Percentiles rank a stretch among this genome's conserved stretches.
phyloP scores from a whole-genome alignment of 2,329 filamentous ascomycete species.

The Pyricularia sp. region DNA sequence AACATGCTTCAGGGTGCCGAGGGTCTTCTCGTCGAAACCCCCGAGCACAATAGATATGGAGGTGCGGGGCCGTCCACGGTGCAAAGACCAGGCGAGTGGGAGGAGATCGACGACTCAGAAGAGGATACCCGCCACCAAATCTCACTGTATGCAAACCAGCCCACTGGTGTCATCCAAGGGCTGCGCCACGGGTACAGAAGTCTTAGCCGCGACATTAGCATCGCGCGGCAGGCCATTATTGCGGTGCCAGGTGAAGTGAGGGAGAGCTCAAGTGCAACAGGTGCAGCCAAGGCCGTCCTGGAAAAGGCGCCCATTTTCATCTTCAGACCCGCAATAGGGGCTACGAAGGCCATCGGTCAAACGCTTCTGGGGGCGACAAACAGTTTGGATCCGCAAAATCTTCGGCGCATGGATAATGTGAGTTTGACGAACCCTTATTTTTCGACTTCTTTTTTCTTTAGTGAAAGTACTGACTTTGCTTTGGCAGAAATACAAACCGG shows the following conservation, averaged over 20 bases:
- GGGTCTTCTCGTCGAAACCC: conserved; percentile 53
- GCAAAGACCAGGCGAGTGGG: conserved; percentile 12
- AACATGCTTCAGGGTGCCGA: conserved; percentile 87
- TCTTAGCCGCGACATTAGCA: conserved; percentile 75
- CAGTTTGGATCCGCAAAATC: conserved; percentile 73
- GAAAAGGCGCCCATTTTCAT: conserved; percentile 87
- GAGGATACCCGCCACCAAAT: conserved; percentile 69
- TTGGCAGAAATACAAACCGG: neutral
- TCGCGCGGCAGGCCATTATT: conserved; percentile 85
- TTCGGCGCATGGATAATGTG: conserved; percentile 79
- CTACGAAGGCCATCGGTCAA: conserved; percentile 79
- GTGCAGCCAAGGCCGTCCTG: conserved; percentile 69
- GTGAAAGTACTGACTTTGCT: neutral
- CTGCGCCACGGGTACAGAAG: conserved; percentile 74
- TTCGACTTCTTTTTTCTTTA: neutral
- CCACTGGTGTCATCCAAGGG: conserved; percentile 78
- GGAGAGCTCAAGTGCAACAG: conserved; percentile 73
- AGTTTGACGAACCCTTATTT: conserved; percentile 63
- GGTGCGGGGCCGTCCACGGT: conserved; percentile 30
- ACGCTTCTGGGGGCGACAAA: conserved; percentile 90
- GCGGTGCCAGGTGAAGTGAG: conserved; percentile 87
- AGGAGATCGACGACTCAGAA: conserved; percentile 52
- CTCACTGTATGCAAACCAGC: conserved; percentile 89
- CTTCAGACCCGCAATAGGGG: conserved; percentile 81
- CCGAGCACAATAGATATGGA: conserved; percentile 9